Conservation (phyloP, 371 early-diverging fungal genomes). For the Mucor velutinosus region DNA sequence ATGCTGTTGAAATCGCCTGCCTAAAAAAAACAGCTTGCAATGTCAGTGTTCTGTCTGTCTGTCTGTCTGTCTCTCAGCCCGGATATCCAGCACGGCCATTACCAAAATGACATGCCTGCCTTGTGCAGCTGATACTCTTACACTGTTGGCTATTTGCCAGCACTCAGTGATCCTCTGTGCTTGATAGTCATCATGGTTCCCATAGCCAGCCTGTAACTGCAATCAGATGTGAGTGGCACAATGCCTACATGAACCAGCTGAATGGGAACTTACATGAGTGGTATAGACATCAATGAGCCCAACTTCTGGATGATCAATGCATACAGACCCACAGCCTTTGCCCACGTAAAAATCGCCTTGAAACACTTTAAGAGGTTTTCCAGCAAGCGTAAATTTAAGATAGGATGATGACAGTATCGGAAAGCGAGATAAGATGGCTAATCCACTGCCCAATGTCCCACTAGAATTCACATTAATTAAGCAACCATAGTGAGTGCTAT, state of each 20-base stretch:
- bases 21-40: constrained; percentile 16
- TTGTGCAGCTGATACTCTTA: constrained; percentile 49
- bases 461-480: constrained; percentile 23
- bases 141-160: constrained; percentile 56
- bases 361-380: constrained; percentile 55
- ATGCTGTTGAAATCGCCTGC: constrained; percentile 65
- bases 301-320: constrained; percentile 55
- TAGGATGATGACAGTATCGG: constrained; percentile 52
- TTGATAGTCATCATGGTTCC: constrained; percentile 45
- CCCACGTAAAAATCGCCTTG: constrained; percentile 70
- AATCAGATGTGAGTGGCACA: neutral
- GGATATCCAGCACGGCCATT: neutral
- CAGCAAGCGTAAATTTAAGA: constrained; percentile 56
- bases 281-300: constrained; percentile 66
- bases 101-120: constrained; percentile 62
- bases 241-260: neutral
- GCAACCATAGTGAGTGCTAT: neutral
- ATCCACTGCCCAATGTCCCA: constrained; percentile 63
- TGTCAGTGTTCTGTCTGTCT: neutral
- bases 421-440: constrained; percentile 54
- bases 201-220: constrained; percentile 65
- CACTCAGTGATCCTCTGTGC: constrained; percentile 60
- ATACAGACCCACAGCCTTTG: constrained; percentile 57
- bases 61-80: neutral
- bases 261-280: constrained; percentile 54